Evolutionary conservation across 2,329 filamentous ascomycete species (phyloP), one percentile per base, ranked within the genome.

Genomic region (Sporothrix phasma): DNA sequence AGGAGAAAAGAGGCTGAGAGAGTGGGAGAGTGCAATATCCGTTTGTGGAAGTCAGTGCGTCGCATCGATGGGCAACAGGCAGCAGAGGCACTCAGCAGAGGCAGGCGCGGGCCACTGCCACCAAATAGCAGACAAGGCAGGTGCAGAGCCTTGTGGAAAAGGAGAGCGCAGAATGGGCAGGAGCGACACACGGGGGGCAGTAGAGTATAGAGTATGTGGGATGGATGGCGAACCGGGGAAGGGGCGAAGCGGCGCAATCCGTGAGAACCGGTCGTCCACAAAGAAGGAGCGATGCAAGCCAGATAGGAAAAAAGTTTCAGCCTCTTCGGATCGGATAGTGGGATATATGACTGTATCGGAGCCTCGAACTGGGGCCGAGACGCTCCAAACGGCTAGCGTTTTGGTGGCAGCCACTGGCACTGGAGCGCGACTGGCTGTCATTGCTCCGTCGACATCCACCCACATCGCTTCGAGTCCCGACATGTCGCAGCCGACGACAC

Each of bases 291-390:
- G 43, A 46, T 49, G 47, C 34, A 59, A 66, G 62, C 61, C 63
- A 65, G 66, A 66, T 46, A 65, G 66, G 67, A 47, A 68, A 67
- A 68, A 68, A 67, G 64, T 63, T 68, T 68, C 66, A 65, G 67
- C 67, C 67, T 66, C 64, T 41, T 46, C 45, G 39, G 37, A 49
- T 54, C 47, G 61, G 61, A 46, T 56, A 56, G 61, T 53, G n/a
- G 22, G 47, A 54, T 53, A 19, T 59, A 31, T 31, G 56, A 4
- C 56, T 43, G 22, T 59, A 45, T n/a, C 37, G 5, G 56, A 26
- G 24, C 19, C 24, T 7, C 39, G 1, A 22, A 45, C 15, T 56
- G 51, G 51, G 51, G 34, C 5, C 15, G 22, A n/a, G n/a, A 5
- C 17, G 8, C 41, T 3, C 2, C 13, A 31, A 59, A n/a, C 1